Evolutionary conservation across 2,329 filamentous ascomycete genomes (phyloP).

Genomic region (Chaetomium sp.): DNA sequence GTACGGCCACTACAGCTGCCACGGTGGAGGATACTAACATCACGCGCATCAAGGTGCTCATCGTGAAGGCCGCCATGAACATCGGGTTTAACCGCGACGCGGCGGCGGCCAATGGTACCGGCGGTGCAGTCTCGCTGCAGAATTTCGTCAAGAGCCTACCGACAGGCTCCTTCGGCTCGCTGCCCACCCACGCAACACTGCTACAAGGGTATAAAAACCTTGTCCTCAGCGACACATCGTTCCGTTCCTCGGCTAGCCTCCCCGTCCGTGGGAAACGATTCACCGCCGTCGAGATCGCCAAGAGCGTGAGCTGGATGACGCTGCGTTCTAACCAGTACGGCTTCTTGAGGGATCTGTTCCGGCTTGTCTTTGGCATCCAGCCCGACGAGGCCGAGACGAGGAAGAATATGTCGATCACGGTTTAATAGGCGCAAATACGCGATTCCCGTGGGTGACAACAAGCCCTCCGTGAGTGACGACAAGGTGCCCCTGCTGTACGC

Average conservation of each 20-base stretch:
- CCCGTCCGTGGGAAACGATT: constrained; percentile 62
- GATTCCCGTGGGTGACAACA: background rate
- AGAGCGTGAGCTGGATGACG: constrained; percentile 76
- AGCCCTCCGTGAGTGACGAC: too few relatives aligned
- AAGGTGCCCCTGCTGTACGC: too few relatives aligned
- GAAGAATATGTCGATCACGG: constrained; percentile 64
- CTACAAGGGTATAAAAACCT: constrained; percentile 80
- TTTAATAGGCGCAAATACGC: constrained; percentile 41
- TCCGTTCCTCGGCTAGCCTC: constrained; percentile 57
- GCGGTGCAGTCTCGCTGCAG: constrained; percentile 61
- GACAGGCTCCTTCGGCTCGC: constrained; percentile 74
- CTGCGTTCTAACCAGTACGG: constrained; percentile 69
- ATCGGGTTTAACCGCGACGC: constrained; percentile 71
- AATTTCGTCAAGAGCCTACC: constrained; percentile 76
- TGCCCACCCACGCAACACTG: constrained; percentile 69
- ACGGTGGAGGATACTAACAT: constrained; percentile 76
- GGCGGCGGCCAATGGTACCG: constrained; percentile 47
- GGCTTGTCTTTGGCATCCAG: constrained; percentile 80
- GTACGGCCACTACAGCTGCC: constrained; percentile 69
- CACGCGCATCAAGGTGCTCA: constrained; percentile 73
- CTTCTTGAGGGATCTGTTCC: constrained; percentile 81
- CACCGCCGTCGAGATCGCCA: constrained; percentile 74
- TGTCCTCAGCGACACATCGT: constrained; percentile 71
- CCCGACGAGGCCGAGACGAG: constrained; percentile 73
- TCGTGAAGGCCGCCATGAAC: constrained; percentile 84